Conservation (phyloP, 1,284 basidiomycete species). For the Paramarasmius palmivorus region DNA sequence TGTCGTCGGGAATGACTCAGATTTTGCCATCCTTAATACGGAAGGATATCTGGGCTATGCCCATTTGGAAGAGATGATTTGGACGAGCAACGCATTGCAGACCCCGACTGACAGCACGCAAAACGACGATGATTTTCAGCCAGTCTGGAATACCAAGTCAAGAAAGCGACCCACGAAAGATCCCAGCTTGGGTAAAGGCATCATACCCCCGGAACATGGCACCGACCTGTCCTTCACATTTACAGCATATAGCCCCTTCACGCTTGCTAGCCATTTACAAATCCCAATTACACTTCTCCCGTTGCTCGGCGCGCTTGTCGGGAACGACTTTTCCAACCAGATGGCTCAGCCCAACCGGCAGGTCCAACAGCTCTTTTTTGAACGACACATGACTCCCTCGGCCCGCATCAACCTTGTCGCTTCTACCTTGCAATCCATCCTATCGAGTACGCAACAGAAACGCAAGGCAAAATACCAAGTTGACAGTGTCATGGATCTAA, state of each 20-base stretch:
- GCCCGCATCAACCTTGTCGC: conserved; percentile 65
- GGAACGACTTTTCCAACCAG: conserved; percentile 78
- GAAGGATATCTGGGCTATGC: conserved; percentile 79
- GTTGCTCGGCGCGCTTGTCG: conserved; percentile 81
- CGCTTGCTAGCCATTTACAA: conserved; percentile 65
- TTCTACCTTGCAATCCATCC: conserved; percentile 49
- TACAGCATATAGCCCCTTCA: conserved; percentile 62
- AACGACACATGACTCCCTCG: conserved; percentile 49
- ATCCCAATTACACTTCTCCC: conserved; percentile 77
- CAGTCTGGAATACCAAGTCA: conserved; percentile 49
- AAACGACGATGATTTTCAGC: conserved; percentile 48
- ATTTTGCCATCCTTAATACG: conserved; percentile 77
- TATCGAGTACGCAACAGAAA: conserved; percentile 42
- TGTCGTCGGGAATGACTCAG: conserved; percentile 80
- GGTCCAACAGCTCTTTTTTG: conserved; percentile 69
- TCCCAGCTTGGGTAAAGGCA: conserved; percentile 38
- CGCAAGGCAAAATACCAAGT: conserved; percentile 55
- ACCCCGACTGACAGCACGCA: background rate
- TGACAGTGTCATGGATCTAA: conserved; percentile 73
- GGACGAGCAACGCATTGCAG: conserved; percentile 42
- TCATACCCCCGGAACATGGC: conserved; percentile 53
- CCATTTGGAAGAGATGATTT: conserved; percentile 79
- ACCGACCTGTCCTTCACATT: conserved; percentile 51
- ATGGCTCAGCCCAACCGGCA: conserved; percentile 43
- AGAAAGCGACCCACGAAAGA: conserved; percentile 37